Base-by-base conservation (phyloP, 2,329 filamentous ascomycete species). In the Aureobasidium mangrovei region DNA sequence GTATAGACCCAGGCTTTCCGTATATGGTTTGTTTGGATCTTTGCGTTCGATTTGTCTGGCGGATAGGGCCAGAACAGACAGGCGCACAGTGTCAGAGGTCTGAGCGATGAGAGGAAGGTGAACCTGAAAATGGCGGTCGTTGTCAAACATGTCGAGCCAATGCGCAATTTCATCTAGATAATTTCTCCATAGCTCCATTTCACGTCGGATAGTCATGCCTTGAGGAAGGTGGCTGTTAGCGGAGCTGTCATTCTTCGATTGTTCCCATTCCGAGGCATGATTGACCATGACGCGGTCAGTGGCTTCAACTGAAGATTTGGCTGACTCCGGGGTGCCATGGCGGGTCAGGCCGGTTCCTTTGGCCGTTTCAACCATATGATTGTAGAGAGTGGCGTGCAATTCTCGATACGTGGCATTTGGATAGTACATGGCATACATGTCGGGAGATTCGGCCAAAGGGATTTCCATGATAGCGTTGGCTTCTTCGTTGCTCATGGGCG, bases 91-190 rank as follows among this genome's bases (percentile, higher is more conserved):
- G 0, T 71, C 67, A 27, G 74, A 74, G 27, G 65, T 68, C 40
- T 72, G 72, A 1, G 77, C 76, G 31, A 80, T 64, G 2, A 75
- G 64, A 0, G 78, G 74, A 2, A 81, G 67, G 8, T 76, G 71
- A 1, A 75, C 72, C 18, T 75, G 74, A 60, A 82, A 81, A 42
- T 74, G 73, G 9, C 74, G 73, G 10, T 74, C 67, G 29, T 70
- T 69, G 56, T 82, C 78, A 49, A 80, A 80, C 64, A 79, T 81
- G 60, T 82, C 79, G 3, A 82, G 72, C 76, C 77, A 80, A 26
- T 74, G 74, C 3, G 77, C 77, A 39, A 79, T 73, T 54, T 79
- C 72, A 1, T 73, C 72, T 26, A 80, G 72, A 63, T 77, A 81
- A 42, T 78, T 66, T 43, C 66, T 62, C 62, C 63, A 64, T 1